phyloP scores from a whole-genome alignment of 2,329 filamentous ascomycete genomes.

The Cercospora sp. region DNA sequence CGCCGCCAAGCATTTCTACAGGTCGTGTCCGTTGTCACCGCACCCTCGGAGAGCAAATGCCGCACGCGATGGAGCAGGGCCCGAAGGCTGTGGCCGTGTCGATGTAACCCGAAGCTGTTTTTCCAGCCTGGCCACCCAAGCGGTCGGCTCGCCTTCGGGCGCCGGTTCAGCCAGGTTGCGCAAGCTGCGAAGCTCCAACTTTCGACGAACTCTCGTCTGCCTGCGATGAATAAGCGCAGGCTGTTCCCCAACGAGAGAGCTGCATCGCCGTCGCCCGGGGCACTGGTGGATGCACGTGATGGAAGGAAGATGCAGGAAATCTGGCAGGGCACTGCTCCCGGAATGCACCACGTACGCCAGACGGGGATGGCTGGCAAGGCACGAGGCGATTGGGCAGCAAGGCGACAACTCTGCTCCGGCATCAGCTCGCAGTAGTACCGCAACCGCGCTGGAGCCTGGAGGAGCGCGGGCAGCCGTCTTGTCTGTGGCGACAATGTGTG shows the following conservation, averaged over 20 bases:
- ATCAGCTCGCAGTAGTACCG: background rate
- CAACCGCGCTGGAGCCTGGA: background rate
- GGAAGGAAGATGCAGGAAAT: background rate
- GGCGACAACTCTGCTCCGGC: background rate
- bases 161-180: background rate
- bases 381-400: constrained; percentile 2
- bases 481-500: no score
- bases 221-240: background rate
- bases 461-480: no score
- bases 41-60: background rate
- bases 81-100: background rate
- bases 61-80: constrained; percentile 1
- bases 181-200: background rate
- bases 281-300: background rate
- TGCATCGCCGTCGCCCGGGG: background rate
- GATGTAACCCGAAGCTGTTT: background rate
- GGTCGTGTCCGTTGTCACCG: background rate
- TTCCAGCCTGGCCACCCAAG: background rate
- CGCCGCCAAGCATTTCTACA: background rate
- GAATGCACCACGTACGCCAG: background rate
- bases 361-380: background rate
- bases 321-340: background rate
- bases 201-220: background rate
- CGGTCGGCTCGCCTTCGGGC: background rate
- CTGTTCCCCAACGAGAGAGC: background rate